Conservation (phyloP, 306 rosid species). For the Medicago truncatula region DNA sequence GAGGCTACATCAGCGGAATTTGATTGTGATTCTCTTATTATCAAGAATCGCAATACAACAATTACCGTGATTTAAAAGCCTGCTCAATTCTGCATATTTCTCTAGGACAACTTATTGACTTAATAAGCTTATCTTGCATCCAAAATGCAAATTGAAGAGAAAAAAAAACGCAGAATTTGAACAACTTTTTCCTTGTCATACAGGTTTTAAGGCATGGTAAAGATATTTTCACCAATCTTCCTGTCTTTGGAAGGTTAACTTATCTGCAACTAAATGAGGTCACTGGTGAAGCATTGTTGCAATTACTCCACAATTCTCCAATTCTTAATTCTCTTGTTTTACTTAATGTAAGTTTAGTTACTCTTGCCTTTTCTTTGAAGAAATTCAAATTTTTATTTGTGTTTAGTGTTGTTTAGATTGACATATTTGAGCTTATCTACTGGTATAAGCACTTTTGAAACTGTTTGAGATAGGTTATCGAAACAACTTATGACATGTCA, state of each 20-base stretch:
- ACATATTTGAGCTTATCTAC: background rate
- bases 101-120: too few relatives aligned
- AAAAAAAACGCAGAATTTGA: background rate
- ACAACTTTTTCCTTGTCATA: background rate
- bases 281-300: constrained; percentile 44
- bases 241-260: constrained; percentile 40
- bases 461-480: background rate
- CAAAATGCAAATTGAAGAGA: too few relatives aligned
- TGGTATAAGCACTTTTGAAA: background rate
- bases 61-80: too few relatives aligned
- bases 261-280: constrained; percentile 50
- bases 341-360: constrained; percentile 48
- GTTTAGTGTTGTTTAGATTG: background rate
- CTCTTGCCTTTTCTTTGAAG: background rate
- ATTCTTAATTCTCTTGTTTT: constrained; percentile 42
- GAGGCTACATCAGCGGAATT: too few relatives aligned
- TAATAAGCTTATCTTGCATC: too few relatives aligned
- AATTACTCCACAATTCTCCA: constrained; percentile 50
- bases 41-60: too few relatives aligned
- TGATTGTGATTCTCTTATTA: too few relatives aligned
- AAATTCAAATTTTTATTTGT: constrained; percentile 4
- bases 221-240: constrained; percentile 38
- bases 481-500: background rate
- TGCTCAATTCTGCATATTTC: too few relatives aligned
- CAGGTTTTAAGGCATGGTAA: constrained; percentile 38